Conservation (phyloP, 2,329 filamentous ascomycete genomes). For the Penicillium sp. region DNA sequence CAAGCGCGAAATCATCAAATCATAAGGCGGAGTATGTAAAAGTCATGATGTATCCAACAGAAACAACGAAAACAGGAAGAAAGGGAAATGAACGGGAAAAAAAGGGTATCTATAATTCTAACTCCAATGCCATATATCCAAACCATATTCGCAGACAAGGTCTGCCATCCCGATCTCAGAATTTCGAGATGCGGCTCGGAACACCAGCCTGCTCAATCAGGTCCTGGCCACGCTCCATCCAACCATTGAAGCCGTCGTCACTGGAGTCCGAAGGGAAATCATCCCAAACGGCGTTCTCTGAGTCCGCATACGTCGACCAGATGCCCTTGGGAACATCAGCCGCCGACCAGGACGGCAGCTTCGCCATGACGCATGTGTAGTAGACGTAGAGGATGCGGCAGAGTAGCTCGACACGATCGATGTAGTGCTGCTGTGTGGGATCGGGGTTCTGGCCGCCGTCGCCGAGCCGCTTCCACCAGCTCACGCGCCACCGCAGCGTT, state of each 20-base stretch:
- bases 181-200: slow-evolving; percentile 29
- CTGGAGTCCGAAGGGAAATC: slow-evolving; percentile 42
- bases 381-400: slow-evolving; percentile 48
- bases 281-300: slow-evolving; percentile 41
- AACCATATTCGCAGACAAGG: neutral
- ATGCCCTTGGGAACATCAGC: slow-evolving; percentile 39
- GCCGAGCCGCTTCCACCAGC: slow-evolving; percentile 46
- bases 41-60: slow-evolving; percentile 16
- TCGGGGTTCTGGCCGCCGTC: slow-evolving; percentile 37
- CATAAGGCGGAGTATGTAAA: slow-evolving; percentile 17
- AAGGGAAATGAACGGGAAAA: slow-evolving; percentile 8
- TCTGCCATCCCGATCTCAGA: slow-evolving; percentile 11
- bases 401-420: slow-evolving; percentile 40
- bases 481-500: slow-evolving; percentile 45
- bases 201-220: slow-evolving; percentile 43
- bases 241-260: slow-evolving; percentile 39
- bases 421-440: slow-evolving; percentile 39
- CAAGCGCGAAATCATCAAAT: slow-evolving; percentile 22
- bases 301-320: slow-evolving; percentile 43
- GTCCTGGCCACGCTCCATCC: slow-evolving; percentile 41
- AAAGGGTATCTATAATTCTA: slow-evolving; percentile 38
- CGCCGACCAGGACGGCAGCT: slow-evolving; percentile 40
- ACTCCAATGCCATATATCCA: slow-evolving; percentile 22
- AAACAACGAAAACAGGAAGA: slow-evolving; percentile 3
- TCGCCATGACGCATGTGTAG: slow-evolving; percentile 44